phyloP scores from a whole-genome alignment of 129 eudicot genomes.

The Kitagawia praeruptora region DNA sequence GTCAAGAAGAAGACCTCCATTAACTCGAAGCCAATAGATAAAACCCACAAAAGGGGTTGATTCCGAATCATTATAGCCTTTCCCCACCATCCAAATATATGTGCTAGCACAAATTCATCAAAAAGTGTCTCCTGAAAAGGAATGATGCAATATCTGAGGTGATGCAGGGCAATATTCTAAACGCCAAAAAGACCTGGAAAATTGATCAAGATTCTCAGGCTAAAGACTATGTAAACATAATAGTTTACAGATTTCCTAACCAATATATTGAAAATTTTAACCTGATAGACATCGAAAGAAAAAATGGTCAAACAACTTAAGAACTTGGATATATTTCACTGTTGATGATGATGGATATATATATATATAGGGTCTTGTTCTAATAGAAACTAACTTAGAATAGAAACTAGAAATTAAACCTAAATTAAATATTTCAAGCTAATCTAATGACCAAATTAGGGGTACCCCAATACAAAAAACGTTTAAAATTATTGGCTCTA shows the following conservation, averaged over 20 bases:
- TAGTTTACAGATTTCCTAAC: not conserved
- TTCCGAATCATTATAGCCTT: conserved; percentile 99
- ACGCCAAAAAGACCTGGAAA: not conserved
- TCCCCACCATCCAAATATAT: conserved; percentile 99
- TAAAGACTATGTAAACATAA: not conserved
- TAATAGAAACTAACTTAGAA: no score
- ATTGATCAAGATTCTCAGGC: not conserved
- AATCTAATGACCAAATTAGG: no score
- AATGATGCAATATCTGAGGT: conserved; percentile 15
- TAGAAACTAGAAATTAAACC: no score
- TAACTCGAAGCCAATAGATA: conserved; percentile 88
- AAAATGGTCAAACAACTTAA: not conserved
- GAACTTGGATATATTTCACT: not conserved
- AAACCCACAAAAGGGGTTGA: conserved; percentile 95
- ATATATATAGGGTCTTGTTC: no score
- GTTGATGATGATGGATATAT: not conserved
- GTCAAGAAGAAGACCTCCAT: conserved; percentile 66
- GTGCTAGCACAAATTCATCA: conserved; percentile 94
- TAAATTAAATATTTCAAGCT: no score
- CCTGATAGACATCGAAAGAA: not conserved
- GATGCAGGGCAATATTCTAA: not conserved
- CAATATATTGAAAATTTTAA: not conserved
- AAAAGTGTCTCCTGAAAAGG: conserved; percentile 69
- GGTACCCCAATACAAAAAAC: no score
- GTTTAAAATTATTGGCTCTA: no score